phyloP scores from a whole-genome alignment of 495 filamentous ascomycete species.

The Aspergillus ellipticus region DNA sequence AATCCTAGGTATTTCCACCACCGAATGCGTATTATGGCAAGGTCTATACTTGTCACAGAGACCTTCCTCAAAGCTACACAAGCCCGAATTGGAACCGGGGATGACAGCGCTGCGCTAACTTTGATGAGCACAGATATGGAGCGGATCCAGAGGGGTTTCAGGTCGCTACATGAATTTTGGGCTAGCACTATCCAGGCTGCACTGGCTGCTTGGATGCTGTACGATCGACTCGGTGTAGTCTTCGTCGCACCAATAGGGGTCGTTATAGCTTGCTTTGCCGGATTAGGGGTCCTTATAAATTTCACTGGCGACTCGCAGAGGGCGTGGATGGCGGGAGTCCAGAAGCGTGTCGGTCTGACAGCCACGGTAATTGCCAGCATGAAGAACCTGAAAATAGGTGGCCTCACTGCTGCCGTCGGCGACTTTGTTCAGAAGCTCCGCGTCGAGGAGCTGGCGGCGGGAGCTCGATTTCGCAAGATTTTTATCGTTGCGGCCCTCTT shows the following conservation, averaged over 20 bases:
- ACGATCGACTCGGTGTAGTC: constrained; percentile 43
- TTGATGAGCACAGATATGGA: constrained; percentile 56
- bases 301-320: constrained; percentile 17
- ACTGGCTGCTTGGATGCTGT: constrained; percentile 48
- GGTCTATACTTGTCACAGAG: constrained; percentile 45
- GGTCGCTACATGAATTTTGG: constrained; percentile 44
- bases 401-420: constrained; percentile 27
- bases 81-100: constrained; percentile 17
- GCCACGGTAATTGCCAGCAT: constrained; percentile 40
- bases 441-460: constrained; percentile 36
- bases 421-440: constrained; percentile 37
- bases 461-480: constrained; percentile 26
- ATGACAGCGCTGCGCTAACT: constrained; percentile 47
- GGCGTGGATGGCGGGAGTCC: constrained; percentile 18
- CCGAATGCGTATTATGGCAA: neutral
- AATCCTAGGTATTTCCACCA: constrained; percentile 4
- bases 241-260: constrained; percentile 39
- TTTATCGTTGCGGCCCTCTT: constrained; percentile 17
- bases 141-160: constrained; percentile 32
- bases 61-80: constrained; percentile 32
- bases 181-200: constrained; percentile 48
- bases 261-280: constrained; percentile 20
- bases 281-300: constrained; percentile 17
- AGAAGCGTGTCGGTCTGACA: constrained; percentile 20
- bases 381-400: constrained; percentile 46